phyloP scores from a whole-genome alignment of 23 red algal genomes.

The Agarophyton chilense region DNA sequence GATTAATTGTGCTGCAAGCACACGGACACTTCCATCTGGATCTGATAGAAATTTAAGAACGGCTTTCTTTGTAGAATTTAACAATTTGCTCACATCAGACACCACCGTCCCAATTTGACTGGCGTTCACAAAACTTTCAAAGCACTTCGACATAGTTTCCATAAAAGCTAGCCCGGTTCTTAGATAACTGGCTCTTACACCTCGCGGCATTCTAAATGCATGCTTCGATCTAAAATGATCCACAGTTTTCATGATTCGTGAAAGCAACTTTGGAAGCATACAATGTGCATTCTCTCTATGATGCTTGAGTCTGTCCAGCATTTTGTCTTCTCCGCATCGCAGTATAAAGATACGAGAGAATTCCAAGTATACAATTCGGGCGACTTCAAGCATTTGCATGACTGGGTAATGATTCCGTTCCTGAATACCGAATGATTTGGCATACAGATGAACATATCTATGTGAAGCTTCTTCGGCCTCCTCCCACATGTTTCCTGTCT shows the following conservation, averaged over 20 bases:
- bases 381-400: slow-evolving; percentile 20
- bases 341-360: slow-evolving; percentile 45
- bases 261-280: neutral
- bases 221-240: slow-evolving; percentile 63
- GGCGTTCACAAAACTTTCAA: neutral
- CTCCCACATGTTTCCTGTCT: slow-evolving; percentile 28
- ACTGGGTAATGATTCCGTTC: slow-evolving; percentile 59
- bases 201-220: slow-evolving; percentile 64
- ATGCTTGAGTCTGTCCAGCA: neutral
- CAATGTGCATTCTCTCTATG: neutral
- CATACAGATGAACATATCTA: slow-evolving; percentile 21
- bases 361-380: slow-evolving; percentile 53
- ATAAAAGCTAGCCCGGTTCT: slow-evolving; percentile 29
- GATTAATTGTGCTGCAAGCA: slow-evolving; percentile 16
- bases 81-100: neutral
- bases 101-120: neutral
- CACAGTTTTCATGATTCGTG: slow-evolving; percentile 13
- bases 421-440: slow-evolving; percentile 34
- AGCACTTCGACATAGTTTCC: neutral
- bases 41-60: slow-evolving; percentile 50
- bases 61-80: slow-evolving; percentile 33
- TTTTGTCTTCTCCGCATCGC: neutral
- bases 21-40: slow-evolving; percentile 35
- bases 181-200: slow-evolving; percentile 14
- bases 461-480: slow-evolving; percentile 32